Conservation (phyloP, 495 filamentous ascomycete species). For the Elaphomyces granulatus region DNA sequence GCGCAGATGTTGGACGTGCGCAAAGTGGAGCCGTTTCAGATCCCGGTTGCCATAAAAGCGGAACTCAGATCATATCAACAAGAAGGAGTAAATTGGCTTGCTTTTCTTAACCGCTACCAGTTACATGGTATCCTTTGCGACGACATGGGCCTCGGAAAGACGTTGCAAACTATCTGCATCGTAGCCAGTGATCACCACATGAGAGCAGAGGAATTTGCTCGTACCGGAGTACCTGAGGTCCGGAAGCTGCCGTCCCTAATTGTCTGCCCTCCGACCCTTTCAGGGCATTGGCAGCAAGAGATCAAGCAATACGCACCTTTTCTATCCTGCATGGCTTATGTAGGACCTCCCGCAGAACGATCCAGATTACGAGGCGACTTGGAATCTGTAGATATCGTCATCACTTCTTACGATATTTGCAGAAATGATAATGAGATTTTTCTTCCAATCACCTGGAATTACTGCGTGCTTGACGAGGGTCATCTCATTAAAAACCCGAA, state of each 20-base stretch:
- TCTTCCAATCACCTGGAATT: constrained; percentile 83
- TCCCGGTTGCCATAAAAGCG: constrained; percentile 94
- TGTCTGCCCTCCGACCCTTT: constrained; percentile 91
- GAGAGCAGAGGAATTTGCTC: constrained; percentile 75
- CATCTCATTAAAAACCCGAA: constrained; percentile 98
- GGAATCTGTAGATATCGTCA: constrained; percentile 69
- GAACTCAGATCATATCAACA: constrained; percentile 93
- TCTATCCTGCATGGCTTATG: constrained; percentile 74
- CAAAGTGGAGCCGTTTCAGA: constrained; percentile 85
- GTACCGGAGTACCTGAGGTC: constrained; percentile 59
- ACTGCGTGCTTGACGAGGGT: constrained; percentile 91
- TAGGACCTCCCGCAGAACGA: constrained; percentile 73
- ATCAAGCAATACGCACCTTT: constrained; percentile 91
- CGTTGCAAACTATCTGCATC: constrained; percentile 92
- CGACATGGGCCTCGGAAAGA: constrained; percentile 98
- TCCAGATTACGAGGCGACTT: constrained; percentile 50
- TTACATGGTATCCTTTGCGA: constrained; percentile 97
- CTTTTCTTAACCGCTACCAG: constrained; percentile 95
- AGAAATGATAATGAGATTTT: constrained; percentile 82
- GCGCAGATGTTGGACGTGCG: constrained; percentile 88
- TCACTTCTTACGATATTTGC: constrained; percentile 96
- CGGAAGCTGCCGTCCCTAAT: constrained; percentile 81
- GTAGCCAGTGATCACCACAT: constrained; percentile 94
- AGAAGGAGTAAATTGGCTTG: constrained; percentile 97
- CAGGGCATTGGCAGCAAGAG: constrained; percentile 97